Evolutionary conservation across 1,284 basidiomycete species (phyloP).

Genomic region (Papiliotrema terrestris): DNA sequence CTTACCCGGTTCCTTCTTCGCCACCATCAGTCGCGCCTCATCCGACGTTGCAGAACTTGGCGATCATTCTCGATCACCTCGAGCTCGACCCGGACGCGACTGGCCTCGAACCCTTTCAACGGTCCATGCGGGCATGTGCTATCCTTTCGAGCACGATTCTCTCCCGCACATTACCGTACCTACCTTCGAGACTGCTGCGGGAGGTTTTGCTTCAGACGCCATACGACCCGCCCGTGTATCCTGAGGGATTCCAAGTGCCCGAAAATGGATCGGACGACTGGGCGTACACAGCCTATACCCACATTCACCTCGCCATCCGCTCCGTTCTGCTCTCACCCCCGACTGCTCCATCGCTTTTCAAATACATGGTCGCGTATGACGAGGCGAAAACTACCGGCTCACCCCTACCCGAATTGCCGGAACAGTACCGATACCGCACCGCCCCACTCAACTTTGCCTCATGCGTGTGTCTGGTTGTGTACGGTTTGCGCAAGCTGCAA

Average conservation of each 20-base stretch:
- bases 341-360: conserved; percentile 22
- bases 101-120: conserved; percentile 23
- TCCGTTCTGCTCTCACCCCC: conserved; percentile 46
- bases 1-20: conserved; percentile 41
- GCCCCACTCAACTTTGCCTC: conserved; percentile 31
- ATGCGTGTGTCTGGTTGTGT: conserved; percentile 34
- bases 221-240: conserved; percentile 38
- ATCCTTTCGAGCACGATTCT: conserved; percentile 47
- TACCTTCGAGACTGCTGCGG: conserved; percentile 33
- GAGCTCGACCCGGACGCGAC: conserved; percentile 18
- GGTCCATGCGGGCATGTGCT: conserved; percentile 44
- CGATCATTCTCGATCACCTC: conserved; percentile 30
- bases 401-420: neutral
- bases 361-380: conserved; percentile 6
- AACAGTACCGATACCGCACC: neutral
- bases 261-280: conserved; percentile 16
- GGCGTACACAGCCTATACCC: conserved; percentile 46
- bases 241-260: conserved; percentile 19
- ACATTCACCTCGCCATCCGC: conserved; percentile 45
- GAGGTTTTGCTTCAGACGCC: conserved; percentile 30
- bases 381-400: neutral
- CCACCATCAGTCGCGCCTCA: conserved; percentile 44
- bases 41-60: conserved; percentile 27
- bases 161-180: conserved; percentile 44
- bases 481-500: conserved; percentile 27